Evolutionary conservation across 1,284 basidiomycete genomes (phyloP), one percentile per base, ranked within the genome.

Genomic region (Kwoniella shivajii): DNA sequence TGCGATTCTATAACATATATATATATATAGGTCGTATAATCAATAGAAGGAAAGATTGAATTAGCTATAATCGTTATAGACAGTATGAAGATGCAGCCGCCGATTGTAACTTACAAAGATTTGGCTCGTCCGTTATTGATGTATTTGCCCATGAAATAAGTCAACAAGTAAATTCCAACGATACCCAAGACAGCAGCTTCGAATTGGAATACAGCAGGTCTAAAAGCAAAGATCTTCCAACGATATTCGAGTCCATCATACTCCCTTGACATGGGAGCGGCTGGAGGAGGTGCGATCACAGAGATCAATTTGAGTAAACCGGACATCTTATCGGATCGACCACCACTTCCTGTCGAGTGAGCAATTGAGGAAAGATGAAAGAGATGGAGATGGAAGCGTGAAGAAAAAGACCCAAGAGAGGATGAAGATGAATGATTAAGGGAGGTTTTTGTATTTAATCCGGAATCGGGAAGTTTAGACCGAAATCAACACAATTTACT

Each of bases 151-250:
- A 75, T 51, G 30, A 75, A 64, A 62, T 72, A 75, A 29, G 72
- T 45, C 20, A 65, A 11, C 20, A 78, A 45, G 50, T 76, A 74
- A 9, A 61, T 44, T 11, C 85, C 63, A 11, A 90, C 60, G 6
- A 73, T 81, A 24, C 73, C 73, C 14, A 89, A 65, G 43, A 89
- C 80, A 59, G 80, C 80, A 0, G 78, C 81, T 74, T 93, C 90
- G 20, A 79, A 80, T 72, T 85, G 79, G 78, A 92, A 87, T 22
- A 85, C 86, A 84, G 86, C 88, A 11, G 91, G 91, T 48, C 90
- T 81, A 78, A 93, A 90, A 42, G 86, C 84, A 65, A 94, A 78
- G 61, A 85, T 82, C 71, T 83, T 87, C 86, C 87, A 92, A 60
- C 78, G 81, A 71, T 81, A 85, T 74, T 93, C 83, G 45, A 83